phyloP scores from a whole-genome alignment of 163 green algal genomes.

The Scenedesmus sp. region DNA sequence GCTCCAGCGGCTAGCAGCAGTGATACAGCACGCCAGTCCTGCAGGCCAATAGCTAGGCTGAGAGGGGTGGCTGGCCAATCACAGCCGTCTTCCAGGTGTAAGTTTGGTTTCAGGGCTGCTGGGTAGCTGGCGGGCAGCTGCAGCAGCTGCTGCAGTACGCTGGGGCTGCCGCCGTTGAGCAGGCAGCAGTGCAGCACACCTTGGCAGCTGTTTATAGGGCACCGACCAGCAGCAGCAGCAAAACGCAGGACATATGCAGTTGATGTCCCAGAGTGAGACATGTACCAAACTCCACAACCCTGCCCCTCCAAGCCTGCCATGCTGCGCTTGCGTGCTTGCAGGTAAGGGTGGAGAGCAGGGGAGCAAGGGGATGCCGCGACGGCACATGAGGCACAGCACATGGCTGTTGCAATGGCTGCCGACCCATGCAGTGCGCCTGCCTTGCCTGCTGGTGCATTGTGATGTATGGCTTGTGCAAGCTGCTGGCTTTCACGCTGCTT shows the following conservation, averaged over 20 bases:
- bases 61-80: not conserved
- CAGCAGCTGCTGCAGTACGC: not conserved
- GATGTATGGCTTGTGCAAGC: too few species aligned
- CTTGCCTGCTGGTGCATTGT: not conserved
- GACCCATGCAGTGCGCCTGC: not conserved
- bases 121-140: not conserved
- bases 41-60: not conserved
- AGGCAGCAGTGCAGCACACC: conserved; percentile 1
- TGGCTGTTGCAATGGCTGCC: too few species aligned
- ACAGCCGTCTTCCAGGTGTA: not conserved
- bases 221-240: not conserved
- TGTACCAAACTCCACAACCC: too few species aligned
- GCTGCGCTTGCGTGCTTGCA: too few species aligned
- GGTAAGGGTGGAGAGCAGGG: too few species aligned
- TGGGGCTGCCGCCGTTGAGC: not conserved
- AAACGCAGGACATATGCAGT: not conserved
- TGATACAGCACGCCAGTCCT: conserved; percentile 5
- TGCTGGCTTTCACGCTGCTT: too few species aligned
- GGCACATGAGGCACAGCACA: too few species aligned
- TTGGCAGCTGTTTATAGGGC: not conserved
- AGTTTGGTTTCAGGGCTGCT: not conserved
- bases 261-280: too few species aligned
- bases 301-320: too few species aligned
- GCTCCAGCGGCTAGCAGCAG: not conserved
- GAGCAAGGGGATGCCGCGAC: too few species aligned